Evolutionary conservation across 1,139 yeast species (phyloP), one percentile per base, ranked within the genome.

Genomic region (Magnusiomyces clavatus): DNA sequence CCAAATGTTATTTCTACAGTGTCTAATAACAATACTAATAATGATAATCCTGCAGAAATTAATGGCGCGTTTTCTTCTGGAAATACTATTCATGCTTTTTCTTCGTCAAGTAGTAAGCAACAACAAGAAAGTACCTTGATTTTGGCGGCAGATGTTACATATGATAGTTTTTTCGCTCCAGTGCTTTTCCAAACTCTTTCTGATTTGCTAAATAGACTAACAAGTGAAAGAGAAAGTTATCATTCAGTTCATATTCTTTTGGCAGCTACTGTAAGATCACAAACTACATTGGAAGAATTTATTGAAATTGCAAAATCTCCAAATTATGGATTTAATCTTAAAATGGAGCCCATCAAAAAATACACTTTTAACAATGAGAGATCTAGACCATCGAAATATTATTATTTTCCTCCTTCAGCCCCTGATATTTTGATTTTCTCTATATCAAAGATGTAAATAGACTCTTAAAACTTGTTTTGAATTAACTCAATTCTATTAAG

Each of bases 71-170:
- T 8, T 24, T 24, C 6, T 24, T 24, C 31, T 24, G 31, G 31
- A 24, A 8, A 24, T 4, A 8, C 31, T 29, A 31, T 13, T 6
- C 29, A 44, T 44, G 10, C 12, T 35, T 12, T 37, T n/a, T n/a
- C n/a, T n/a, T n/a, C n/a, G n/a, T n/a, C n/a, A 44, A 44, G 10
- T 13, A 8, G 6, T 6, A 3, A 3, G 44, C 16, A 4, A 6
- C 13, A 20, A 41, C 34, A 14, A 8, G 37, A 39, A n/a, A 35
- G 42, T 39, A 34, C 55, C 40, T 45, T 62, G 37, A 56, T 68
- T 13, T 39, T 88, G 2, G 96, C 90, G 0, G 92, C 96, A 0
- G 96, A 88, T 65, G 86, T 89, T 34, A 87, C 96, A 0, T 90
- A 86, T 66, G 97, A 90, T 62, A 66, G 78, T 1, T 69, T 77